Conservation (phyloP, 208 protist genomes). For the Trichomonas vaginalis region DNA sequence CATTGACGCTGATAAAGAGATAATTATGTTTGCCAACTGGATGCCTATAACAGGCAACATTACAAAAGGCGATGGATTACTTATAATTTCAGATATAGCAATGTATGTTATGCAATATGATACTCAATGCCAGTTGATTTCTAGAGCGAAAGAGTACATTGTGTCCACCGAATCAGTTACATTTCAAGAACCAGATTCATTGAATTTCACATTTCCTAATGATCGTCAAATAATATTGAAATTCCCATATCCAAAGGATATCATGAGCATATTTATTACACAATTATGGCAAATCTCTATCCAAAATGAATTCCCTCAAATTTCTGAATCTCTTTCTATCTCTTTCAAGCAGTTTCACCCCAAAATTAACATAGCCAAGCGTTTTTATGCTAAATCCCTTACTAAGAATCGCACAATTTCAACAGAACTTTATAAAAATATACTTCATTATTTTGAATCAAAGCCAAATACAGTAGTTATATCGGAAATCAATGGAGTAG, state of each 20-base stretch:
- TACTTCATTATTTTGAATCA: not conserved
- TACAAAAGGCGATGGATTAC: not conserved
- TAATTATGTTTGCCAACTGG: not conserved
- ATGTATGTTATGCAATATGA: not conserved
- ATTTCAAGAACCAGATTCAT: not conserved
- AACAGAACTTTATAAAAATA: not conserved
- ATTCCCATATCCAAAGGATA: not conserved
- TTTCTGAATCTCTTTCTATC: not conserved
- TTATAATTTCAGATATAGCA: not conserved
- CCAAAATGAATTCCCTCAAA: not conserved
- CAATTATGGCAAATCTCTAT: not conserved
- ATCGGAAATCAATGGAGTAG: not conserved
- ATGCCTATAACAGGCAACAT: not conserved
- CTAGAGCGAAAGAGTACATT: not conserved
- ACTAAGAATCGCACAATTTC: not conserved
- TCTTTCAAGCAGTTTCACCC: not conserved
- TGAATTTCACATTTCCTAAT: not conserved
- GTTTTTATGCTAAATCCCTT: not conserved
- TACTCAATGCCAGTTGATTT: not conserved
- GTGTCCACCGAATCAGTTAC: not conserved
- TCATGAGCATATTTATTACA: not conserved
- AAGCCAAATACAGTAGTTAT: not conserved
- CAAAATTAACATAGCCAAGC: not conserved
- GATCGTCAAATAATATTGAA: not conserved
- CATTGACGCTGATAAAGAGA: not conserved